Base-by-base conservation (phyloP, 2,329 filamentous ascomycete genomes). In the Trichophaea hybrida region DNA sequence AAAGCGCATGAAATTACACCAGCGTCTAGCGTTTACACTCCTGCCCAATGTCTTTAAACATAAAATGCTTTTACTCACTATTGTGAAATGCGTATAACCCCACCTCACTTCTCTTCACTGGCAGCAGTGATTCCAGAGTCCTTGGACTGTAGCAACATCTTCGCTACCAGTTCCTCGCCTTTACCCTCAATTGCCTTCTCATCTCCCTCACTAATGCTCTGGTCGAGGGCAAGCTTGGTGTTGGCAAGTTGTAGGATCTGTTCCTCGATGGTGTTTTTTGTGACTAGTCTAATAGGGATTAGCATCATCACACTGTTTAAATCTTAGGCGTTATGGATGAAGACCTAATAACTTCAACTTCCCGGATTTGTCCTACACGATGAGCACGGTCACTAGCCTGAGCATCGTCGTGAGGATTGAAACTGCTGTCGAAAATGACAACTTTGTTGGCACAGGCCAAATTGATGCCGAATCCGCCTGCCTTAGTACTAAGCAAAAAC, bases 381-480 rank as follows among this genome's bases (percentile, higher is more conserved):
- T 98, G 93, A 0, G 93, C 93, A 15, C 93, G 84, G 71, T 98
- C 97, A 75, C 97, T 93, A 0, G 93, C 93, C 72, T 98, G 93
- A n/a, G 95, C 83, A 70, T 98, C 93, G 67, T 97, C 91, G 70
- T 98, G 93, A 0, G 93, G 93, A 68, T 98, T 98, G 74, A 96
- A 95, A n/a, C 84, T 88, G 64, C 86, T 86, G 72, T 98, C 93
- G 71, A 97, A 96, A 69, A 98, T 93, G 72, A 98, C 82, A 67
- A 98, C 91, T 73, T 96, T 97, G 75, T 97, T 97, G 4, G 93
- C 93, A 38, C 86, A 87, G 6, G 91, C 93, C 58, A 98, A 75
- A 72, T 98, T 98, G 75, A 98, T 94, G 44, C 93, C 93, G 0
- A 91, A 93, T n/a, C 93, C 93, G 56, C 93, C 93, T 0, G 91